phyloP scores from a whole-genome alignment of 2,329 filamentous ascomycete genomes.

The Teratosphaeria destructans region DNA sequence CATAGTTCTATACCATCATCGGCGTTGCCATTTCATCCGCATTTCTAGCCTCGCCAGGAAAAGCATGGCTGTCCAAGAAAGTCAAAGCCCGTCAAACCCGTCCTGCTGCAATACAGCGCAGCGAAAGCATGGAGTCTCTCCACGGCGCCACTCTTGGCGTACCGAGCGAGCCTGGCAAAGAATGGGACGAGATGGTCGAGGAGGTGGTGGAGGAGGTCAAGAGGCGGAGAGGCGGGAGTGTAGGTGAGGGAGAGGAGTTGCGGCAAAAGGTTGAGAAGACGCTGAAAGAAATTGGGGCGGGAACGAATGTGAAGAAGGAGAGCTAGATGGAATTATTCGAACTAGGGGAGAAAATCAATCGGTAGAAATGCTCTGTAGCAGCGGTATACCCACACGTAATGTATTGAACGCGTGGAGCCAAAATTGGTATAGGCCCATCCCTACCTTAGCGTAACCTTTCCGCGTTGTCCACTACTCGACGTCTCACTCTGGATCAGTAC shows the following conservation, averaged over 20 bases:
- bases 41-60: conserved; percentile 74
- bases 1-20: conserved; percentile 79
- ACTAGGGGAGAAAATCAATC: background rate
- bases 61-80: conserved; percentile 35
- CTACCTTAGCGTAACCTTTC: too few species aligned
- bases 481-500: too few species aligned
- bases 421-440: too few species aligned
- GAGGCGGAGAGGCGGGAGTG: conserved; percentile 38
- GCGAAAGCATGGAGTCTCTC: conserved; percentile 25
- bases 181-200: conserved; percentile 66
- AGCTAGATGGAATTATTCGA: background rate
- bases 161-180: conserved; percentile 61
- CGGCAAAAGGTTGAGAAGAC: conserved; percentile 42
- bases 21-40: conserved; percentile 54
- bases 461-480: too few species aligned
- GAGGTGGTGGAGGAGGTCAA: conserved; percentile 68
- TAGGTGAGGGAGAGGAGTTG: conserved; percentile 39
- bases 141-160: conserved; percentile 58
- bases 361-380: background rate
- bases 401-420: background rate
- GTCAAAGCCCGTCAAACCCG: conserved; percentile 24
- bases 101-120: conserved; percentile 15
- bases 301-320: background rate
- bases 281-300: conserved; percentile 14
- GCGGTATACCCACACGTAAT: background rate